Evolutionary conservation across 192 early-diverging fungal genomes (phyloP).

Genomic region (Linnemannia exigua): DNA sequence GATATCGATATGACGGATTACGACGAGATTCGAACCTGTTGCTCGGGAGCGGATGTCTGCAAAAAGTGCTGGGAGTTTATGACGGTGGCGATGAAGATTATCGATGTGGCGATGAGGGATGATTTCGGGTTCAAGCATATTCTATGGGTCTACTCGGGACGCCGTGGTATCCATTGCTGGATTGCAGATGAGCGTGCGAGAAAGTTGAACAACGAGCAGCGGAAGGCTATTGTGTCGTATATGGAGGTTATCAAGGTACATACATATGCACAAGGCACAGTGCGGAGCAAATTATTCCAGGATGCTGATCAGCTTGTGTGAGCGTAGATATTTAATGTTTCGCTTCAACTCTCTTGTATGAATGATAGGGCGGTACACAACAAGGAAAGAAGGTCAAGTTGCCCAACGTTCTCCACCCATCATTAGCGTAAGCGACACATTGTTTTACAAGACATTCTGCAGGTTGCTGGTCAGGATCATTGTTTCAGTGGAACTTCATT

Average conservation of each 20-base stretch:
- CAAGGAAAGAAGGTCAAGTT: conserved; percentile 81
- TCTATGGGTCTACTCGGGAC: conserved; percentile 96
- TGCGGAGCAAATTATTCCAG: conserved; percentile 6
- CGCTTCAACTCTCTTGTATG: background rate
- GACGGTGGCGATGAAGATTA: conserved; percentile 90
- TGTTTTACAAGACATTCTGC: too few relatives aligned
- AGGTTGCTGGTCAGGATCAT: too few relatives aligned
- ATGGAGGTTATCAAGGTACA: conserved; percentile 79
- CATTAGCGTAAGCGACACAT: conserved; percentile 62
- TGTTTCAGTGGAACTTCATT: background rate
- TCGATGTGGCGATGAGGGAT: conserved; percentile 84
- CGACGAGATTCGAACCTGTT: conserved; percentile 97
- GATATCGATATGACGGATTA: conserved; percentile 99
- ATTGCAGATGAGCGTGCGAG: conserved; percentile 92
- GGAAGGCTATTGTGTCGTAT: conserved; percentile 88
- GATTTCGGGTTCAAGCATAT: conserved; percentile 97
- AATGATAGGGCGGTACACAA: conserved; percentile 77
- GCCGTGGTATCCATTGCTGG: conserved; percentile 99
- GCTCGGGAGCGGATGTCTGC: conserved; percentile 90
- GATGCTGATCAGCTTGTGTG: background rate
- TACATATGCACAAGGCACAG: background rate
- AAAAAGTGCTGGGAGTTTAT: conserved; percentile 95
- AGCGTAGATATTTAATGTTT: background rate
- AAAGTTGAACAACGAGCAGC: conserved; percentile 78
- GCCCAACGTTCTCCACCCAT: conserved; percentile 77